These are phyloP conservation scores for Eimeria sp. DNA, from an alignment of 169 alveolate genomes.

Conservation along the genomic window DNA sequence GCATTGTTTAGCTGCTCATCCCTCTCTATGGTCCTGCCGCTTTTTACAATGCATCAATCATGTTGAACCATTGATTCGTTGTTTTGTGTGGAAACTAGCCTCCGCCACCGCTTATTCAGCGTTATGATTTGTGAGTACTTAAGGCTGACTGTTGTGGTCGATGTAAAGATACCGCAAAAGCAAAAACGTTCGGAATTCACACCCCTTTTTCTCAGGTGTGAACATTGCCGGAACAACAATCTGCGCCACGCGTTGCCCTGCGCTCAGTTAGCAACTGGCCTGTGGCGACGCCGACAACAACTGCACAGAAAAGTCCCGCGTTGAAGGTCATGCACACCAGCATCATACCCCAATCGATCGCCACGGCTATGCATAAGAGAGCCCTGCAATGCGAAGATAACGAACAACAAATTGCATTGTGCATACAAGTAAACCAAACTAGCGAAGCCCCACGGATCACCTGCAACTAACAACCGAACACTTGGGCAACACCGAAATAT, in stretches of 20 bases:
- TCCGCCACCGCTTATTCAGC: not conserved
- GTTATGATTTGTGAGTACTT: not conserved
- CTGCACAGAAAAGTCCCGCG: conserved; percentile 76
- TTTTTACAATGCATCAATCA: not conserved
- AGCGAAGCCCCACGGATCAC: not conserved
- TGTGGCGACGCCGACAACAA: conserved; percentile 78
- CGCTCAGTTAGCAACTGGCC: conserved; percentile 61
- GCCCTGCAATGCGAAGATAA: conserved; percentile 49
- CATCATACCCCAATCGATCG: conserved; percentile 82
- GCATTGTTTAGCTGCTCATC: not conserved
- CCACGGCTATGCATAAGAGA: conserved; percentile 41
- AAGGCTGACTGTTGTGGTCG: not conserved
- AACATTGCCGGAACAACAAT: conserved; percentile 16
- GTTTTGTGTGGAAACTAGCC: not conserved
- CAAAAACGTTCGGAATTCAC: not conserved
- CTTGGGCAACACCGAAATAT: not conserved
- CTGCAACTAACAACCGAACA: not conserved
- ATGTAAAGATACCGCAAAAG: not conserved
- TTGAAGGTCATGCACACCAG: conserved; percentile 83
- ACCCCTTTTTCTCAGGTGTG: conserved; percentile 31
- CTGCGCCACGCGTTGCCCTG: not conserved
- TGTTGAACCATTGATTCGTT: not conserved
- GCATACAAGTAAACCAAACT: not conserved
- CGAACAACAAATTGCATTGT: not conserved
- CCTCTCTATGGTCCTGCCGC: not conserved